Conservation (phyloP, 2,329 filamentous ascomycete genomes). For the Immersiporthe knoxdaviesiana region DNA sequence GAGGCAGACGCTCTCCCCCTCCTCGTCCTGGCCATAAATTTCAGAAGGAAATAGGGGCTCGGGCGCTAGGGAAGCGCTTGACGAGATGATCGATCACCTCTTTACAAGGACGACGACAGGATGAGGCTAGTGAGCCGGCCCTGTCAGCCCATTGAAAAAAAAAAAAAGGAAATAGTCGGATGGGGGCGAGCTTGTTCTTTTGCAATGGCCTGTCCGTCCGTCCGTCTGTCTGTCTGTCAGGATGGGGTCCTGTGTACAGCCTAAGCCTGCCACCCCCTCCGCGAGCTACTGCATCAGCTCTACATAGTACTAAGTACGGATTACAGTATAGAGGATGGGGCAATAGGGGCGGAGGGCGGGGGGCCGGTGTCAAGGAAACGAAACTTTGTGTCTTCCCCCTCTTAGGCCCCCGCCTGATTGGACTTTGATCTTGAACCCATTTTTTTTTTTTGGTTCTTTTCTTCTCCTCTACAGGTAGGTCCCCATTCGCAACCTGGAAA, state of each 20-base stretch:
- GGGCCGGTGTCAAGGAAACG: too few species aligned
- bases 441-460: not conserved
- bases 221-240: not conserved
- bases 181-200: not conserved
- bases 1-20: not conserved
- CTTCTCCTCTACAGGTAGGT: not conserved
- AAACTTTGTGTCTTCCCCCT: not conserved
- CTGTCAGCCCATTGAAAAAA: not conserved
- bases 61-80: conserved; percentile 1
- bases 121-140: conserved; percentile 1
- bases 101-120: not conserved
- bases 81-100: conserved; percentile 3
- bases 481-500: not conserved
- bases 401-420: not conserved
- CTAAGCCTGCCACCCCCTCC: not conserved
- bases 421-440: not conserved
- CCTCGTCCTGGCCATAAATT: not conserved
- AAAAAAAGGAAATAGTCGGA: not conserved
- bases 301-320: too few species aligned
- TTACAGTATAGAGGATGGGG: not conserved
- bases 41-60: conserved; percentile 3
- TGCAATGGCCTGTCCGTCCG: not conserved
- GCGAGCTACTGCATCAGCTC: conserved; percentile 20
- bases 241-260: not conserved
- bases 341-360: conserved; percentile 6